These are phyloP conservation scores for Bodo saltans DNA, from an alignment of 78 protist species.

Conservation along the genomic window DNA sequence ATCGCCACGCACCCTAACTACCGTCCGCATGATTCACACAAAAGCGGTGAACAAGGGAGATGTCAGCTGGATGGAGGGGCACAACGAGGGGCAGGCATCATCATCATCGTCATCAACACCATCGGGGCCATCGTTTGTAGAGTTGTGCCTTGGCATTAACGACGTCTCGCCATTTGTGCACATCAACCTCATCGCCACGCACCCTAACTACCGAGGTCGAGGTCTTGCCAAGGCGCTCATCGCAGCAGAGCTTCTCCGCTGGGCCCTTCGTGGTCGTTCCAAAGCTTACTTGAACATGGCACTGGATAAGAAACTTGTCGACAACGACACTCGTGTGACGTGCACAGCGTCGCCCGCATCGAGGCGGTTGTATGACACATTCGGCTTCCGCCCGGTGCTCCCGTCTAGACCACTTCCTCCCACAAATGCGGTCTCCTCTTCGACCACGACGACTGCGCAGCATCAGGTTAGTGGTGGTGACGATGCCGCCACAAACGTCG, in stretches of 20 bases:
- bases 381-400: neutral
- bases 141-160: neutral
- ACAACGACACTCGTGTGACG: neutral
- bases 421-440: too few relatives aligned
- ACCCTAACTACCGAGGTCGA: neutral
- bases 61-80: neutral
- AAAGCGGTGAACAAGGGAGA: neutral
- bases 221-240: neutral
- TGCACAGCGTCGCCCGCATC: neutral
- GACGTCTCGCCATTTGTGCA: neutral
- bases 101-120: too few relatives aligned
- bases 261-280: neutral
- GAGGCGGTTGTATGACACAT: neutral
- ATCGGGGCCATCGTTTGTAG: too few relatives aligned
- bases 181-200: neutral
- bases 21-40: too few relatives aligned
- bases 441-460: too few relatives aligned
- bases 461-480: too few relatives aligned
- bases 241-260: neutral
- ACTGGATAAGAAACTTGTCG: neutral
- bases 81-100: neutral
- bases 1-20: neutral
- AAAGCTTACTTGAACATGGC: neutral
- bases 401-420: neutral
- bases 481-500: too few relatives aligned